Conservation (phyloP, 2,329 filamentous ascomycete genomes). For the Paecilomyces dactylethromorphus region DNA sequence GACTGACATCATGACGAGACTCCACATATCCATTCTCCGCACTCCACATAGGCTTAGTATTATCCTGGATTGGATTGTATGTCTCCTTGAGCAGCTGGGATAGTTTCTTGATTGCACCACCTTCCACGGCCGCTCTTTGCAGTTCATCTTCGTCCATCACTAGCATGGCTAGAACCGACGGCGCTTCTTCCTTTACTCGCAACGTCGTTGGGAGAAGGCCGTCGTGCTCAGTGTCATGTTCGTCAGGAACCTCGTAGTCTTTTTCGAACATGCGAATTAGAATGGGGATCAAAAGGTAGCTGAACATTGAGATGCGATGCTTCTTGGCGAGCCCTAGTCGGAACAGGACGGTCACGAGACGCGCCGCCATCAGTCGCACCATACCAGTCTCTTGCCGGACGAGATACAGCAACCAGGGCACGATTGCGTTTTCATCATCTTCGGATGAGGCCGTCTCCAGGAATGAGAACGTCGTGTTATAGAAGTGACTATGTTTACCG, state of each 20-base stretch:
- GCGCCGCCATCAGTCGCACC: constrained; percentile 61
- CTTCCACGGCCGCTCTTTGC: constrained; percentile 75
- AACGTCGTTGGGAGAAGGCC: constrained; percentile 39
- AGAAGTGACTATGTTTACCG: constrained; percentile 30
- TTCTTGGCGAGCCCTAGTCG: constrained; percentile 61
- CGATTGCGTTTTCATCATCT: constrained; percentile 62
- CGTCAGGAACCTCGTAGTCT: constrained; percentile 32
- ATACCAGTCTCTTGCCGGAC: constrained; percentile 52
- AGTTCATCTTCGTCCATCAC: constrained; percentile 71
- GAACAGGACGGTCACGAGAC: constrained; percentile 63
- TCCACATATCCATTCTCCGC: constrained; percentile 20
- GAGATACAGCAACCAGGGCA: constrained; percentile 66
- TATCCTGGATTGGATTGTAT: constrained; percentile 53
- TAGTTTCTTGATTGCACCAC: constrained; percentile 55
- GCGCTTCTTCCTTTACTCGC: constrained; percentile 61
- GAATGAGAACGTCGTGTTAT: constrained; percentile 25
- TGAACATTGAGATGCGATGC: constrained; percentile 57
- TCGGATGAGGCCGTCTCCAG: constrained; percentile 41
- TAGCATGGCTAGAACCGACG: constrained; percentile 69
- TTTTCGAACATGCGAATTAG: constrained; percentile 61
- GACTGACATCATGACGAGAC: constrained; percentile 11
- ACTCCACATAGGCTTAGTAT: constrained; percentile 51
- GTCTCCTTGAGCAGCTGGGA: constrained; percentile 60
- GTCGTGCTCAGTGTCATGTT: constrained; percentile 32
- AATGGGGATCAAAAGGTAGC: constrained; percentile 62